Conservation (phyloP, 345 rosid species). For the Lepidium didymum region DNA sequence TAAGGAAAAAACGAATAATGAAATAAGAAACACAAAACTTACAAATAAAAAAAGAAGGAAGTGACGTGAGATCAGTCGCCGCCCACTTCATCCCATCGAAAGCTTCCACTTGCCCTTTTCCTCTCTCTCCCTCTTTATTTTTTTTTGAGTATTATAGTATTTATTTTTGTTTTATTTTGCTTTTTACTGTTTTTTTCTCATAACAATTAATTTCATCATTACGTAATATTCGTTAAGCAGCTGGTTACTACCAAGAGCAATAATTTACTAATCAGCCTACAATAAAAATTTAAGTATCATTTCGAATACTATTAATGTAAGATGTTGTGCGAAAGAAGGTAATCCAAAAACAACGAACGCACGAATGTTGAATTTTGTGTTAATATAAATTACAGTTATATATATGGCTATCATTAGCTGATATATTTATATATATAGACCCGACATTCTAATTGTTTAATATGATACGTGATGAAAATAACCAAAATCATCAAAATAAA, state of each 20-base stretch:
- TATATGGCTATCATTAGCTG: background rate
- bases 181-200: background rate
- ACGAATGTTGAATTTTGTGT: background rate
- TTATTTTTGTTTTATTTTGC: background rate
- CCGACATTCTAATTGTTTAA: constrained; percentile 27
- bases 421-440: background rate
- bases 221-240: background rate
- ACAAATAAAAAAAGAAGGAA: background rate
- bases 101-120: constrained; percentile 46
- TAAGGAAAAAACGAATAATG: background rate
- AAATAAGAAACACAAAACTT: background rate
- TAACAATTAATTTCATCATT: background rate
- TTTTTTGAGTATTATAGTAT: background rate
- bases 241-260: background rate
- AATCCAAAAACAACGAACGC: background rate
- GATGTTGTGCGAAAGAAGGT: background rate
- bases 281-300: background rate
- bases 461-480: constrained; percentile 19
- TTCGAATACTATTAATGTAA: background rate
- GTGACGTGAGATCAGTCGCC: constrained; percentile 43
- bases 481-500: background rate
- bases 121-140: constrained; percentile 16
- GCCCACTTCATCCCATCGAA: constrained; percentile 50
- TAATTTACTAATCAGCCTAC: background rate
- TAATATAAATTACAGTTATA: too few relatives aligned